Evolutionary conservation across 768 basidiomycete species (phyloP).

Genomic region (Porphyrellus cyaneotinctus): DNA sequence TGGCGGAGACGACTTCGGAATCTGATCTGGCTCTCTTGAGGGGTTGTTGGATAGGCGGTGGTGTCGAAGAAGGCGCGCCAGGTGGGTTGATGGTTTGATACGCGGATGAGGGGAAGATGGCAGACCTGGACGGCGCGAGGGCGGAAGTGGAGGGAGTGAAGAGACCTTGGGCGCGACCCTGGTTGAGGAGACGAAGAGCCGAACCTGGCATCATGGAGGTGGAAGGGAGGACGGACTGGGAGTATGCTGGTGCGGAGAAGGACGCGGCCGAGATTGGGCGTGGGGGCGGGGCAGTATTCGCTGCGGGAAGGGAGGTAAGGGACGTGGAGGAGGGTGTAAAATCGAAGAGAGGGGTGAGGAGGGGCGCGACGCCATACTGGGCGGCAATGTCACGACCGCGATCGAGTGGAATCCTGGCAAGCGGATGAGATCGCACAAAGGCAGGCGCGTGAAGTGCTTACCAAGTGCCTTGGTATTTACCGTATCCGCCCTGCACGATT

Average conservation of each 20-base stretch:
- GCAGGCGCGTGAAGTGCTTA: slow-evolving; percentile 36
- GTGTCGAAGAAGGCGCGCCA: slow-evolving; percentile 50
- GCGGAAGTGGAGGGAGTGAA: slow-evolving; percentile 82
- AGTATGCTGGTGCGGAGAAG: slow-evolving; percentile 52
- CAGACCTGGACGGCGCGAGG: slow-evolving; percentile 39
- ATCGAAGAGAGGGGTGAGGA: slow-evolving; percentile 89
- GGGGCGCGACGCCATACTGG: slow-evolving; percentile 86
- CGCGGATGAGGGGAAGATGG: slow-evolving; percentile 53
- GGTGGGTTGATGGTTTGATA: slow-evolving; percentile 45
- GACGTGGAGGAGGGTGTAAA: slow-evolving; percentile 77
- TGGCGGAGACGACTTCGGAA: slow-evolving; percentile 44
- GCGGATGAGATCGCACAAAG: slow-evolving; percentile 6
- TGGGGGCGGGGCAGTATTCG: slow-evolving; percentile 44
- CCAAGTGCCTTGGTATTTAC: slow-evolving; percentile 99
- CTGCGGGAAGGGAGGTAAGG: slow-evolving; percentile 61
- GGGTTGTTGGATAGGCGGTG: slow-evolving; percentile 43
- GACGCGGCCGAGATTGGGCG: slow-evolving; percentile 67
- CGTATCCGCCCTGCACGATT: slow-evolving; percentile 98
- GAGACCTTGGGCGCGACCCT: slow-evolving; percentile 81
- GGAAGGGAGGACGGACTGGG: slow-evolving; percentile 62
- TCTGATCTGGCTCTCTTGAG: slow-evolving; percentile 67
- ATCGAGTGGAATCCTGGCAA: slow-evolving; percentile 87
- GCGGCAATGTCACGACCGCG: slow-evolving; percentile 88
- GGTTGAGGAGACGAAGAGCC: slow-evolving; percentile 76
- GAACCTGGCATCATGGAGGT: slow-evolving; percentile 86